Conservation (phyloP, 148 eudicot genomes). For the Mesembryanthemum crystallinum region DNA sequence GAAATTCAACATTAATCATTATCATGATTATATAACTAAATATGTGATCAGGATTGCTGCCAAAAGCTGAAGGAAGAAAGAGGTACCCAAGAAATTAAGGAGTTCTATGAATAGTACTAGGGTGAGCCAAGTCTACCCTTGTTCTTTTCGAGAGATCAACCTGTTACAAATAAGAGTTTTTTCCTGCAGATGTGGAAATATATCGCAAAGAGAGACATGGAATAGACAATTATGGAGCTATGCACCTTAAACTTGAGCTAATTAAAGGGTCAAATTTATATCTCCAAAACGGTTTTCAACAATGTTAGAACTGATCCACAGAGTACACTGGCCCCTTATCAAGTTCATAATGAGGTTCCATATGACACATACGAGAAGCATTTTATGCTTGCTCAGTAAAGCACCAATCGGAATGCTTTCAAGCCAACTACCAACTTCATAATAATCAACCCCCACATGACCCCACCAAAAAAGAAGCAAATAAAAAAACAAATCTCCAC, state of each 20-base stretch:
- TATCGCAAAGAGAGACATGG: constrained; percentile 41
- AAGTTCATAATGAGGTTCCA: neutral
- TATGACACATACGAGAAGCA: neutral
- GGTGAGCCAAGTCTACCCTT: constrained; percentile 41
- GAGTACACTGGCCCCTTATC: neutral
- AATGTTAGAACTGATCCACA: neutral
- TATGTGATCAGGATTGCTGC: constrained; percentile 1
- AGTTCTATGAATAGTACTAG: constrained; percentile 8
- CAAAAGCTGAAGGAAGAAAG: neutral
- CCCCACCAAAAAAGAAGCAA: too few relatives aligned
- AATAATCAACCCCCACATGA: neutral
- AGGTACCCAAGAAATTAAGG: constrained; percentile 12
- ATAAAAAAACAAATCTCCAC: too few relatives aligned
- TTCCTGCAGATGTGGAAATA: constrained; percentile 48
- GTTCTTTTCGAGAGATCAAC: constrained; percentile 41
- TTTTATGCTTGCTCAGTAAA: neutral
- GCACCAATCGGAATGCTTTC: neutral
- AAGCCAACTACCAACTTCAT: neutral
- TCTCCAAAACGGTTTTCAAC: neutral
- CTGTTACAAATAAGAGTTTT: constrained; percentile 38
- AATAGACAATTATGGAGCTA: neutral
- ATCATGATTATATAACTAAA: neutral
- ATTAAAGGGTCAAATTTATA: neutral
- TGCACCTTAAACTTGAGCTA: neutral
- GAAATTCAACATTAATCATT: constrained; percentile 19